phyloP scores from a whole-genome alignment of 148 eudicot genomes.

The Bassia scoparia region DNA sequence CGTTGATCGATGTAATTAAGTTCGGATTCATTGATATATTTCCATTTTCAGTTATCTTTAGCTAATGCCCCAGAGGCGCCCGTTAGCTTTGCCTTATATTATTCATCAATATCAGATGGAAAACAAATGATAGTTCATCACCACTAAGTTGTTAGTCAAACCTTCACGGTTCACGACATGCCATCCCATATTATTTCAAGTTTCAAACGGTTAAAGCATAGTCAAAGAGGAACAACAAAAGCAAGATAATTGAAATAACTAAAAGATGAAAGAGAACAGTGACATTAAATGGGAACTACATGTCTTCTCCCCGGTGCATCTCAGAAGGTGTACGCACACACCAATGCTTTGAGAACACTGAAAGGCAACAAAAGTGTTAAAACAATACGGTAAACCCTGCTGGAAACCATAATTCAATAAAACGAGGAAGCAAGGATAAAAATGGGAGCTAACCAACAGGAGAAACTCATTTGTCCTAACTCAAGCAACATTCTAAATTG shows the following conservation, averaged over 20 bases:
- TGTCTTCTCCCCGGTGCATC: constrained; percentile 91
- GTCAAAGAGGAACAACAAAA: not conserved
- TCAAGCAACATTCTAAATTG: not conserved
- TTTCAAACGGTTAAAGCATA: not conserved
- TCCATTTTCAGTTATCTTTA: too few species aligned
- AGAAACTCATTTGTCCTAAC: not conserved
- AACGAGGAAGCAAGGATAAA: not conserved
- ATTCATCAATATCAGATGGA: too few species aligned
- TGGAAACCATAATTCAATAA: constrained; percentile 12
- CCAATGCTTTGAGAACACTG: constrained; percentile 74
- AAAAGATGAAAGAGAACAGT: not conserved
- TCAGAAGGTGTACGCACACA: constrained; percentile 81
- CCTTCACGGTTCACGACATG: not conserved
- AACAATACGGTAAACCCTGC: not conserved
- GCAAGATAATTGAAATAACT: not conserved
- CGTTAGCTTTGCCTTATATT: too few species aligned
- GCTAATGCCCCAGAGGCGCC: too few species aligned
- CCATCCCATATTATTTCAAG: not conserved
- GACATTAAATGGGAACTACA: constrained; percentile 88
- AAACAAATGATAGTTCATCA: too few species aligned
- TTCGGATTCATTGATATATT: too few species aligned
- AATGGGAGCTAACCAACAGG: not conserved
- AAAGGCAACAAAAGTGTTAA: constrained; percentile 18
- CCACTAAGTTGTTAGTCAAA: too few species aligned
- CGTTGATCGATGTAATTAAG: too few species aligned